Base-by-base conservation (phyloP, 805 yeast genomes). In the Scheffersomyces stipitis region DNA sequence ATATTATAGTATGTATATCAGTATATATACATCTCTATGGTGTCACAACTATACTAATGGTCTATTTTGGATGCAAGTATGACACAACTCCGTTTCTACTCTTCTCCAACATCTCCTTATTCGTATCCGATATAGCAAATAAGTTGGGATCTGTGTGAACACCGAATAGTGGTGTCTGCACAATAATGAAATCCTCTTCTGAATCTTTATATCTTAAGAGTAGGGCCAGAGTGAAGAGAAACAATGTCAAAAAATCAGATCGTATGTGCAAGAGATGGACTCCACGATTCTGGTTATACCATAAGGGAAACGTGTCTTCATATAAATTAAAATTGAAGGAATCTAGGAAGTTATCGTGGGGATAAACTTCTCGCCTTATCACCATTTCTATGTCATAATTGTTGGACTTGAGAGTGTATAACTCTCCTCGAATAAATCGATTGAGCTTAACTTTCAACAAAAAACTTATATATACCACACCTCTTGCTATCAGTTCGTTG, bases 401-500 rank as follows among this genome's bases (percentile, higher is more conserved):
- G 20, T 48, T 34, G 2, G 66, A 60, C 34, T 64, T 65, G 30
- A 68, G 55, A 1, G 69, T 67, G 37, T 46, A 56, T 6, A 47
- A 33, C 31, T 55, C 54, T 20, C 36, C 36, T 6, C 45, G 38
- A 15, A 48, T 37, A 7, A 57, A 26, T 28, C 58, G 59, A 36
- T 66, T 66, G 20, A 62, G 34, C 18, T 48, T 50, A 3, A 59
- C 54, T 23, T 40, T 45, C 26, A 60, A 34, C 4, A 56, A 22
- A 39, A 49, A 68, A 3, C 64, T 43, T 9, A 62, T 31, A 32
- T 42, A 66, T 2, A 61, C 35, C 4, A 53, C 51, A 4, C 60
- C 54, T 28, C 54, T 55, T 16, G 59, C 31, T n/a, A 55, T 42
- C 6, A 46, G 34, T 5, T 43, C 41, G 15, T 42, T 18, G 9